Evolutionary conservation across 352 stramenopile species (phyloP).

Genomic region (Phytopythium sindhum): DNA sequence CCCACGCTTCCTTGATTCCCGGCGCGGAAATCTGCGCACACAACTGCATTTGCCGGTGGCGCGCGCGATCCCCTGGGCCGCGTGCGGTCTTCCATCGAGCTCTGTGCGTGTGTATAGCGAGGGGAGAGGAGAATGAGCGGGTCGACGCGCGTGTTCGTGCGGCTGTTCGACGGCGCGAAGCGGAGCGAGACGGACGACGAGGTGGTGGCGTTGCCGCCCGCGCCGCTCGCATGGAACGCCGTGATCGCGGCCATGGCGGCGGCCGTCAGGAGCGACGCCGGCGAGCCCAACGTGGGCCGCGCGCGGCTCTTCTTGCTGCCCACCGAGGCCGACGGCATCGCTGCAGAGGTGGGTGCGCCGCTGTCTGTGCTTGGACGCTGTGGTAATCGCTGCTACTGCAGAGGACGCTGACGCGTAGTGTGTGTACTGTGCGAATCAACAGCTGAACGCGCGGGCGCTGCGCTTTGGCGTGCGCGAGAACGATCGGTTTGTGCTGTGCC

Average conservation of each 20-base stretch:
- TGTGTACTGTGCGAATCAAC: not conserved
- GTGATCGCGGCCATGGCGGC: slow-evolving; percentile 62
- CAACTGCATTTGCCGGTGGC: not conserved
- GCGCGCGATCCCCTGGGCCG: not conserved
- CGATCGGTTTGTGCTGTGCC: slow-evolving; percentile 69
- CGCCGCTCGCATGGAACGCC: slow-evolving; percentile 65
- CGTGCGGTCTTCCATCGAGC: too few species aligned
- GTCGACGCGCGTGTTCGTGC: slow-evolving; percentile 66
- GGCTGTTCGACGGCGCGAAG: slow-evolving; percentile 56
- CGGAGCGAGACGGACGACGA: slow-evolving; percentile 57
- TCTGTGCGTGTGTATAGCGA: too few species aligned
- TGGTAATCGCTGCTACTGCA: not conserved
- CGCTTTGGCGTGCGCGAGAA: slow-evolving; percentile 77
- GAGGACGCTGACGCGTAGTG: slow-evolving; percentile 9
- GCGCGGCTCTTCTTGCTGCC: slow-evolving; percentile 67
- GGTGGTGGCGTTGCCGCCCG: slow-evolving; percentile 59
- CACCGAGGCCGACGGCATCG: slow-evolving; percentile 48
- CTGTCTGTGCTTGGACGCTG: too few species aligned
- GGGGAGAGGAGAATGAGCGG: slow-evolving; percentile 28
- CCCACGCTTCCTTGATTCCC: not conserved
- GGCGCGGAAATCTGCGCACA: not conserved
- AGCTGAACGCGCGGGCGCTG: slow-evolving; percentile 70
- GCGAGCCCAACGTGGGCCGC: slow-evolving; percentile 11
- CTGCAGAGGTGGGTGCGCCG: slow-evolving; percentile 43
- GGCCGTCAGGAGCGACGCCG: slow-evolving; percentile 42